These are phyloP conservation scores for Talaromyces atroroseus DNA, from an alignment of 2,329 filamentous ascomycete genomes.

Conservation along the genomic window DNA sequence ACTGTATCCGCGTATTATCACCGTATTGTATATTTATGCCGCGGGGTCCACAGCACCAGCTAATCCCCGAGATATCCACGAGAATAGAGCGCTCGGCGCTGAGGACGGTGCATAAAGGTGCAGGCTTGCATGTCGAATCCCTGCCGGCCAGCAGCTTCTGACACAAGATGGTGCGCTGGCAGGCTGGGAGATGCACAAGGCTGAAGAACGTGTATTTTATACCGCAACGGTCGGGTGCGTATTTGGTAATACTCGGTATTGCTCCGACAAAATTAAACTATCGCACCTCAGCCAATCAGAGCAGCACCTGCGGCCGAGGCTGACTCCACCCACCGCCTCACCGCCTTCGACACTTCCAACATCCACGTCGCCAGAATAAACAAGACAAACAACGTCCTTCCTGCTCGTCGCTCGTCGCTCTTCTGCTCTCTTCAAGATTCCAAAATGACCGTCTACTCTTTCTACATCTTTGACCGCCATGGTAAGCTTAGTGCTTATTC, in stretches of 20 bases:
- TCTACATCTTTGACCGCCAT: conserved; percentile 98
- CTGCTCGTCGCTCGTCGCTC: conserved; percentile 8
- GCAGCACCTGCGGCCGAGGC: background rate
- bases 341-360: background rate
- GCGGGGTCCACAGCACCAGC: background rate
- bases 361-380: background rate
- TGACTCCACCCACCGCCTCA: background rate
- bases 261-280: background rate
- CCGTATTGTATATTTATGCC: background rate
- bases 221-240: background rate
- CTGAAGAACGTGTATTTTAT: background rate
- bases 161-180: background rate
- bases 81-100: background rate
- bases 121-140: background rate
- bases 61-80: background rate
- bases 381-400: background rate
- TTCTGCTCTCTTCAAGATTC: conserved; percentile 46
- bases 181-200: background rate
- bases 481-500: conserved; percentile 53
- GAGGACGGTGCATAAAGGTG: background rate
- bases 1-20: background rate
- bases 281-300: background rate
- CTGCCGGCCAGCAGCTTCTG: background rate
- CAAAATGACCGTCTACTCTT: conserved; percentile 86
- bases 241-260: background rate